Conservation (phyloP, 1,284 basidiomycete genomes). For the Fomitiporia mediterranea region DNA sequence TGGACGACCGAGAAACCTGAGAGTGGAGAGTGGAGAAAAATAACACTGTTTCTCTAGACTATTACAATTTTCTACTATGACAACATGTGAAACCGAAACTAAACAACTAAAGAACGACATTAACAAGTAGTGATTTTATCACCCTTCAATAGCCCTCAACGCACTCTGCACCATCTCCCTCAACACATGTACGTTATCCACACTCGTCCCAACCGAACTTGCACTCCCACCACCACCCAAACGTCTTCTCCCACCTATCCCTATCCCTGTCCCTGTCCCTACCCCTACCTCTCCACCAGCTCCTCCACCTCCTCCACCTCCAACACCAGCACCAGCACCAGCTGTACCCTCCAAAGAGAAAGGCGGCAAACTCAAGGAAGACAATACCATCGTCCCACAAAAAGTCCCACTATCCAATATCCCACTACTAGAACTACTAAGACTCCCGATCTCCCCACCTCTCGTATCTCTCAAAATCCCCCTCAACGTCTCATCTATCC, state of each 20-base stretch:
- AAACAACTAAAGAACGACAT: too few relatives aligned
- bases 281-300: neutral
- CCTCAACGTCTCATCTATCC: conserved; percentile 40
- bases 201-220: conserved; percentile 24
- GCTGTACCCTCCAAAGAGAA: too few relatives aligned
- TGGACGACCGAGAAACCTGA: too few relatives aligned
- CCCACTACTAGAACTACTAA: too few relatives aligned
- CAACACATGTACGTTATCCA: conserved; percentile 53
- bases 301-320: neutral
- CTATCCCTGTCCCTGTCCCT: neutral
- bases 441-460: too few relatives aligned
- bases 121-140: too few relatives aligned
- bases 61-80: too few relatives aligned
- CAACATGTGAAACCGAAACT: too few relatives aligned
- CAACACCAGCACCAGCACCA: conserved; percentile 18
- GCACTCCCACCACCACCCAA: too few relatives aligned
- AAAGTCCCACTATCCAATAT: neutral
- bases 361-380: neutral
- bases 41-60: too few relatives aligned
- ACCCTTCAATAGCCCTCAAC: conserved; percentile 27
- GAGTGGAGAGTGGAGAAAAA: too few relatives aligned
- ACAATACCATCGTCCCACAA: neutral
- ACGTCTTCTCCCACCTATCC: too few relatives aligned
- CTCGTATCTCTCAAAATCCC: conserved; percentile 38
- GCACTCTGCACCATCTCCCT: conserved; percentile 49